phyloP scores from a whole-genome alignment of 257 asterid species.

The Fraxinus anomala region DNA sequence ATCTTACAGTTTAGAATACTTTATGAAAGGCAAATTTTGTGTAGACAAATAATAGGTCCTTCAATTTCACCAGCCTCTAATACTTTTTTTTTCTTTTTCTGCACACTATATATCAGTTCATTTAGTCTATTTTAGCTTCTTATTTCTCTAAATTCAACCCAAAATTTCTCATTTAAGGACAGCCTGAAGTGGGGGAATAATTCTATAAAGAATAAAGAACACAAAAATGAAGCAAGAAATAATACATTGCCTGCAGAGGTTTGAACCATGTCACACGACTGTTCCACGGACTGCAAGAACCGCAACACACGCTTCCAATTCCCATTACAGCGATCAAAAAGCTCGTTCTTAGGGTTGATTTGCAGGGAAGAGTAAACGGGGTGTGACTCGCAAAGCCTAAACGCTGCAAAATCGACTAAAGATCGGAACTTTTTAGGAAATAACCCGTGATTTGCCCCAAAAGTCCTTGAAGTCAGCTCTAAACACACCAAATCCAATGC shows the following conservation, averaged over 20 bases:
- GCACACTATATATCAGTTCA: neutral
- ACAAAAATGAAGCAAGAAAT: constrained; percentile 30
- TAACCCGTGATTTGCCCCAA: constrained; percentile 49
- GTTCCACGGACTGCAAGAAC: constrained; percentile 77
- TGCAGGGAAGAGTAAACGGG: constrained; percentile 52
- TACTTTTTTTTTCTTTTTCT: neutral
- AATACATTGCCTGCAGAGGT: constrained; percentile 84
- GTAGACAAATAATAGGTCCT: neutral
- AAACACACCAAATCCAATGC: constrained; percentile 62
- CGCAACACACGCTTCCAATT: constrained; percentile 74
- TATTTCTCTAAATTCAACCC: constrained; percentile 4
- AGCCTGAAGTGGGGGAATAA: neutral
- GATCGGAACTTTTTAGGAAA: constrained; percentile 61
- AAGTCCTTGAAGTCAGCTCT: constrained; percentile 64
- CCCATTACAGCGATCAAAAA: constrained; percentile 53
- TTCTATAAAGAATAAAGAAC: neutral
- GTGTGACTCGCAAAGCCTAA: constrained; percentile 61
- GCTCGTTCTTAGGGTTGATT: constrained; percentile 45
- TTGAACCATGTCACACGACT: constrained; percentile 65
- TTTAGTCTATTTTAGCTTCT: constrained; percentile 6
- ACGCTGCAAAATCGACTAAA: constrained; percentile 71
- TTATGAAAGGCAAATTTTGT: constrained; percentile 3
- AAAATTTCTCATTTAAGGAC: neutral
- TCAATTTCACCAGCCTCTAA: neutral
- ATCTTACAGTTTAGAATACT: constrained; percentile 1